phyloP scores from a whole-genome alignment of 495 filamentous ascomycete species.

The Penicillium bialowiezense region DNA sequence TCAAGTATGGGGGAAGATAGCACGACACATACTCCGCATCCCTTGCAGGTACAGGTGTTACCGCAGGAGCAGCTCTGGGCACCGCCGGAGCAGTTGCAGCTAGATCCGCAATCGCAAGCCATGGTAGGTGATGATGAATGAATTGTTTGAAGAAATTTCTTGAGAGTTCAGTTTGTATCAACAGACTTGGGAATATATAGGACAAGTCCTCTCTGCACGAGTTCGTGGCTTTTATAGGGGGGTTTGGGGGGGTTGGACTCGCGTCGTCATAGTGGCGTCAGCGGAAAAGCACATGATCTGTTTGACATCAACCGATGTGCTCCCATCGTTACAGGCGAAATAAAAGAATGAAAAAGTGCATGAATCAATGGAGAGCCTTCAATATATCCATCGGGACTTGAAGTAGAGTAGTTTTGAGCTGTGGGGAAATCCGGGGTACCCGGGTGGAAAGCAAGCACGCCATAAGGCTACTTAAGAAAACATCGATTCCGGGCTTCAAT shows the following conservation, averaged over 20 bases:
- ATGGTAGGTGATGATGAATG: constrained; percentile 18
- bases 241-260: constrained; percentile 2
- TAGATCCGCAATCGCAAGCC: constrained; percentile 41
- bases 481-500: too few relatives aligned
- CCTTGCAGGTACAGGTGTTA: constrained; percentile 41
- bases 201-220: not conserved
- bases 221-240: constrained; percentile 5
- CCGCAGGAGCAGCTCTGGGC: constrained; percentile 38
- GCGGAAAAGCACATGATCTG: not conserved
- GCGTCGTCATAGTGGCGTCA: constrained; percentile 20
- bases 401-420: too few relatives aligned
- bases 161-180: not conserved
- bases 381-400: too few relatives aligned
- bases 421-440: not conserved
- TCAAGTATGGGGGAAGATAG: too few relatives aligned
- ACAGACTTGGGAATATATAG: not conserved
- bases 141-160: not conserved
- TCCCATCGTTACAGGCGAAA: too few relatives aligned
- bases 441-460: not conserved
- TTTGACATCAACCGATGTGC: too few relatives aligned
- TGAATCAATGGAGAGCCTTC: too few relatives aligned
- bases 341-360: too few relatives aligned
- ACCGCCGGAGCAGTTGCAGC: constrained; percentile 39
- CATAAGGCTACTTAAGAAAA: not conserved
- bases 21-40: constrained; percentile 45